These are phyloP conservation scores for Gymnopus androsaceus DNA, from an alignment of 1,284 basidiomycete species.

Conservation along the genomic window DNA sequence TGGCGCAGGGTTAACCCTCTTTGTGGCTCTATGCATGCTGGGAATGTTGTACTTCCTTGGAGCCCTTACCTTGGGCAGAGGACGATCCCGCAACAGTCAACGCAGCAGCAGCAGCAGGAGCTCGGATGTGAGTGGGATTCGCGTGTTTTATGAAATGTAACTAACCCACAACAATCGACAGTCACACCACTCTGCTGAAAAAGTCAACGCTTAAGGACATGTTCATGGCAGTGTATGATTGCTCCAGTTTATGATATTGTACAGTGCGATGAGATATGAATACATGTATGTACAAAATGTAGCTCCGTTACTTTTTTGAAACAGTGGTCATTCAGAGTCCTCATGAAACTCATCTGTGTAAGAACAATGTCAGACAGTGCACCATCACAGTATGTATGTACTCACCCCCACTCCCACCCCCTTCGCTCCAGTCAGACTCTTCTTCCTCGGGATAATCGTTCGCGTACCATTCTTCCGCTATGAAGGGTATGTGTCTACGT, in stretches of 20 bases:
- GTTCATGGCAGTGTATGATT: too few relatives aligned
- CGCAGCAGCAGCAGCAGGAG: slow-evolving; percentile 5
- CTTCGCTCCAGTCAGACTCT: slow-evolving; percentile 31
- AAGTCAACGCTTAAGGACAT: background rate
- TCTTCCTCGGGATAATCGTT: slow-evolving; percentile 83
- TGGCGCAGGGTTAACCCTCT: slow-evolving; percentile 60
- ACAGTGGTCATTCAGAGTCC: slow-evolving; percentile 44
- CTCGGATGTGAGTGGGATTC: slow-evolving; percentile 2
- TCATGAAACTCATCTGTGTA: slow-evolving; percentile 46
- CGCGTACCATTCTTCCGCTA: slow-evolving; percentile 79
- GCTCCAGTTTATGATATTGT: background rate
- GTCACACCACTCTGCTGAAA: background rate
- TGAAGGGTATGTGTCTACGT: background rate
- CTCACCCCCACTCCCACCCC: slow-evolving; percentile 32
- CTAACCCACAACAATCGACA: background rate
- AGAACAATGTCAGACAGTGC: background rate
- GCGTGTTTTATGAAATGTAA: background rate
- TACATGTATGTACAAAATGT: background rate
- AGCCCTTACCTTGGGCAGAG: slow-evolving; percentile 39
- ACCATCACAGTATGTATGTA: background rate
- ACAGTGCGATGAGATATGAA: background rate
- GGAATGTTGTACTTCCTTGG: slow-evolving; percentile 48
- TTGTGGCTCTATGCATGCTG: slow-evolving; percentile 42
- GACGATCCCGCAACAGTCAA: slow-evolving; percentile 1
- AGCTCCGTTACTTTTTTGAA: background rate